Evolutionary conservation across 306 rosid species (phyloP).

Genomic region (Trifolium dubium): DNA sequence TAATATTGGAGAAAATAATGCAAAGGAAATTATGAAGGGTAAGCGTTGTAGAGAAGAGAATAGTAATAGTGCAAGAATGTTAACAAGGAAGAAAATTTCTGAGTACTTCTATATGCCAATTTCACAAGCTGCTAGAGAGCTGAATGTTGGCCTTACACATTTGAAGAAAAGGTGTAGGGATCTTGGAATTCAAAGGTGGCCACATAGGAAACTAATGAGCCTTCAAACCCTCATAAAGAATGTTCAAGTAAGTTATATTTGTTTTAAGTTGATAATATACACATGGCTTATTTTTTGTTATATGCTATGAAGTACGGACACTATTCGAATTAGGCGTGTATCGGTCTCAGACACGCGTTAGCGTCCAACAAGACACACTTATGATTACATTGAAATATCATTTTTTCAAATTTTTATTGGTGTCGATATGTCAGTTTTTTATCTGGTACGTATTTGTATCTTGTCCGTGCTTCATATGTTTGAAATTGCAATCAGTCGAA

Average conservation of each 20-base stretch:
- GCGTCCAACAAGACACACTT: no score
- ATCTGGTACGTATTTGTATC: no score
- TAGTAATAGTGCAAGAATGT: conserved; percentile 36
- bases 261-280: no score
- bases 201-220: conserved; percentile 81
- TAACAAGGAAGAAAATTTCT: conserved; percentile 55
- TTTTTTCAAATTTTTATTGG: no score
- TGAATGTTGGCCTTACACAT: conserved; percentile 74
- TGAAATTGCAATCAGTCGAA: no score
- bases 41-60: conserved; percentile 38
- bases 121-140: conserved; percentile 69
- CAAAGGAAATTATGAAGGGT: conserved; percentile 22
- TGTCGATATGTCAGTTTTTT: no score
- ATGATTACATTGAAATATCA: no score
- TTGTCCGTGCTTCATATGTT: no score
- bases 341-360: no score
- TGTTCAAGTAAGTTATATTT: conserved; percentile 51
- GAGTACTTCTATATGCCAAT: conserved; percentile 76
- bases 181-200: conserved; percentile 84
- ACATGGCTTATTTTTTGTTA: no score
- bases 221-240: conserved; percentile 75
- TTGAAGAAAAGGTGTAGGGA: conserved; percentile 82
- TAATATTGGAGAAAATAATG: conserved; percentile 33
- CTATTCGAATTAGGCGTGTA: no score
- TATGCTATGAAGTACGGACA: no score